Evolutionary conservation across 495 filamentous ascomycete species (phyloP), one percentile per base, ranked within the genome.

Genomic region (Hypomontagnella monticulosa): DNA sequence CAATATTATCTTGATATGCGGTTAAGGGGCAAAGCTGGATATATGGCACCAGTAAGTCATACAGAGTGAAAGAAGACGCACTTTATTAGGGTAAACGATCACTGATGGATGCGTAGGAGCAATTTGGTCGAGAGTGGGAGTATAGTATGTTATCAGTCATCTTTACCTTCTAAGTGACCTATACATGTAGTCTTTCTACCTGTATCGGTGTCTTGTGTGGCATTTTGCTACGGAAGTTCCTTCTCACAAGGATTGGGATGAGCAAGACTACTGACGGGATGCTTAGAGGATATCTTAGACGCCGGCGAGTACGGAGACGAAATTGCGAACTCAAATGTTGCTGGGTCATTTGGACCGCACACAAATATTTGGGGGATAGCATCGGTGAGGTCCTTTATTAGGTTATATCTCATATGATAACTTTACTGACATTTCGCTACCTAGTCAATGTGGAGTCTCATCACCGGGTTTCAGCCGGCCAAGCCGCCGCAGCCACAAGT

Each of bases 331-430:
- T 63, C 62, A 12, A 27, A 0, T 4, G 27, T 41, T 7, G 52
- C 43, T 30, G 70, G 63, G 10, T 48, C 37, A 15, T 72, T 56
- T 16, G 68, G 63, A 11, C 36, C 67, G 3, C 53, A 57, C 15
- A 70, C 56, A 4, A 72, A 72, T 23, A 43, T 72, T 3, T 72
- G 66, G 66, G 37, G 37, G 0, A 63, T 67, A 46, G 70, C 62
- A 51, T 2, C 55, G 19, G 70, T 72, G 38, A 32, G 61, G 55
- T 11, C 40, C 4, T 7, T 14, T 4, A 1, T 2, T 12, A 4
- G n/a, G 4, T 54, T 16, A 27, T 49, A 2, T 37, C n/a, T 12
- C 32, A 20, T 38, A 3, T 0, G 4, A 23, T 37, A n/a, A 47
- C 10, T 20, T n/a, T 36, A 27, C 69, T 63, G 32, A 67, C 33